Evolutionary conservation across 148 eudicot genomes (phyloP), one percentile per base, ranked within the genome.

Genomic region (Polygonum maritimum): DNA sequence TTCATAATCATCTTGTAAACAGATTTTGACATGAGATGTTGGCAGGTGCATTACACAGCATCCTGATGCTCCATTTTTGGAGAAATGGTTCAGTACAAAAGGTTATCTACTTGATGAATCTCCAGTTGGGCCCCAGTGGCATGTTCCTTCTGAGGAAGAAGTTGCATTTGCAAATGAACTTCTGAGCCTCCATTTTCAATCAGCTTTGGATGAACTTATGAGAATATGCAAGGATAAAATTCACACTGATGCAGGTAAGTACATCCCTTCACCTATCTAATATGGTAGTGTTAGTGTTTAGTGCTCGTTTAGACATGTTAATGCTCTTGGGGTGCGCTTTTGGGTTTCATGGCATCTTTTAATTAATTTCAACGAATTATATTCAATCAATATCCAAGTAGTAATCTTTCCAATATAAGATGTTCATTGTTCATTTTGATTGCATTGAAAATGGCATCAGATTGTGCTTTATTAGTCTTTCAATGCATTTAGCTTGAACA

Each of bases 151-250:
- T 75, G 83, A 84, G 76, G 96, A 89, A 75, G 99, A 95, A 84
- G 74, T 92, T 82, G 82, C 80, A 52, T 89, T 86, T 81, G 99
- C 99, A 71, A 90, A 95, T 78, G 99, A 95, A 82, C 97, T 95
- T 76, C 78, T 95, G 76, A 71, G 86, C 78, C 76, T 95, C 82
- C 99, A 95, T 84, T 82, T 95, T 74, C 84, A 83, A 76, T 88
- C 91, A 76, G 97, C 99, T 76, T 79, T 95, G 75, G 97, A 90
- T 85, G 91, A 91, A 76, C 94, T 95, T 41, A 76, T 79, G 81
- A 88, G 55, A 69, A 90, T 95, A 75, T 90, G 97, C 81, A 88
- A 87, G 75, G 88, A 86, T 60, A 95, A 84, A 80, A 78, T 86
- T 80, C 97, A 95, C 79, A 85, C 92, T 47, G 97, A 92, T 86